Evolutionary conservation across 2,329 filamentous ascomycete species (phyloP), one percentile per base, ranked within the genome.

Genomic region (Fusarium sp.): DNA sequence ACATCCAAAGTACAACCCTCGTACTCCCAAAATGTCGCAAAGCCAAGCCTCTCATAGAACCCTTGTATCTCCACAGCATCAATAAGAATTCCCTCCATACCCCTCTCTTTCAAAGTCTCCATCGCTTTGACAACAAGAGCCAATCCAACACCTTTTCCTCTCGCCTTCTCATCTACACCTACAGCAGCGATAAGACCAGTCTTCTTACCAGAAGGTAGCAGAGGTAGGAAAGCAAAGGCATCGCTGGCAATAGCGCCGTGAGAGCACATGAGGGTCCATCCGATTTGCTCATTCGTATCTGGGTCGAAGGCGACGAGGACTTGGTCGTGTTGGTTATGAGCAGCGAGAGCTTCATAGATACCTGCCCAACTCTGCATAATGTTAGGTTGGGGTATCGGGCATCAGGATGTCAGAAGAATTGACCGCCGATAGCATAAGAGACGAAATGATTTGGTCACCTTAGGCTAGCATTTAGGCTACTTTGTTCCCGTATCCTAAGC

Each of bases 241-340:
- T 65, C 41, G 11, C 48, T 39, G 0, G 63, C 39, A 3, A 66
- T 37, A 0, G 68, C 26, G 0, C 48, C 48, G 6, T 46, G 55
- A 2, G 72, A 73, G 42, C 65, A 73, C 72, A 75, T 75, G 1
- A 74, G 51, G 0, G 73, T 73, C 73, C 73, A 75, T 16, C 73
- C 73, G 10, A 75, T 63, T 21, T 75, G 73, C 13, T 59, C 61
- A 2, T 74, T 72, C 1, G 68, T 75, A 1, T 74, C 70, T 0
- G 73, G 62, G 3, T 75, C 70, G 3, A 74, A 69, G 6, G 73
- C 73, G 4, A 75, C 73, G 46, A 75, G 41, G 0, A 65, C 69
- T 56, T 75, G 60, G 2, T 72, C 50, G 4, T 73, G 60, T 16
- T 75, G 68, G 2, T 50, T 49, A 2, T 52, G 56, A 2, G 53